These are phyloP conservation scores for Pterocarpus santalinus DNA, from an alignment of 306 rosid genomes.

Conservation along the genomic window DNA sequence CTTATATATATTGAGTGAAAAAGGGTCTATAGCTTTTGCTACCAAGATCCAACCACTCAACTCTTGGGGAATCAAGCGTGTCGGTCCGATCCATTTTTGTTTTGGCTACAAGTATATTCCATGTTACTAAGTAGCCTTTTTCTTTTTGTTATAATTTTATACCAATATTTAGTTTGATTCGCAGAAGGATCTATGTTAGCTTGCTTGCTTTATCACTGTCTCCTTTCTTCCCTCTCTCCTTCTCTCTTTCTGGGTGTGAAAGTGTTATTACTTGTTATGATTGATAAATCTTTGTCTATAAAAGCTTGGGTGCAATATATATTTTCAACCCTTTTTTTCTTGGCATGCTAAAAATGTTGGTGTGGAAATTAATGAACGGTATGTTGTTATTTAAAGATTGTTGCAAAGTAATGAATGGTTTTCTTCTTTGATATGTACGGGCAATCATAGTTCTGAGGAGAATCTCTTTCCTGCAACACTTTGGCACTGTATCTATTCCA, in stretches of 20 bases:
- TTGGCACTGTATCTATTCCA: constrained; percentile 27
- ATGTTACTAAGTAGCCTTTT: constrained; percentile 26
- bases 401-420: background rate
- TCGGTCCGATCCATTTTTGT: constrained; percentile 89
- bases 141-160: constrained; percentile 2
- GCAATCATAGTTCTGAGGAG: constrained; percentile 34
- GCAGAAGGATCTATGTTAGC: constrained; percentile 34
- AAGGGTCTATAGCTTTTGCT: constrained; percentile 51
- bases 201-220: constrained; percentile 20
- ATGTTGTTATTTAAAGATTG: no score
- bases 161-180: constrained; percentile 44
- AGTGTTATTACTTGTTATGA: constrained; percentile 35
- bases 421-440: constrained; percentile 29
- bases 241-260: constrained; percentile 29
- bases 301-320: background rate
- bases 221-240: background rate
- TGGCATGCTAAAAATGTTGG: constrained; percentile 12
- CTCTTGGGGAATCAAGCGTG: constrained; percentile 93
- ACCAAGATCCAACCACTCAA: constrained; percentile 57
- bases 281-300: constrained; percentile 41
- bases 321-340: constrained; percentile 8
- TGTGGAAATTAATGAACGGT: constrained; percentile 21
- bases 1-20: constrained; percentile 33
- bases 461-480: background rate
- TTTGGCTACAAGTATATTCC: constrained; percentile 52